phyloP scores from a whole-genome alignment of 139 green algal species.

The Chlorella vulgaris region DNA sequence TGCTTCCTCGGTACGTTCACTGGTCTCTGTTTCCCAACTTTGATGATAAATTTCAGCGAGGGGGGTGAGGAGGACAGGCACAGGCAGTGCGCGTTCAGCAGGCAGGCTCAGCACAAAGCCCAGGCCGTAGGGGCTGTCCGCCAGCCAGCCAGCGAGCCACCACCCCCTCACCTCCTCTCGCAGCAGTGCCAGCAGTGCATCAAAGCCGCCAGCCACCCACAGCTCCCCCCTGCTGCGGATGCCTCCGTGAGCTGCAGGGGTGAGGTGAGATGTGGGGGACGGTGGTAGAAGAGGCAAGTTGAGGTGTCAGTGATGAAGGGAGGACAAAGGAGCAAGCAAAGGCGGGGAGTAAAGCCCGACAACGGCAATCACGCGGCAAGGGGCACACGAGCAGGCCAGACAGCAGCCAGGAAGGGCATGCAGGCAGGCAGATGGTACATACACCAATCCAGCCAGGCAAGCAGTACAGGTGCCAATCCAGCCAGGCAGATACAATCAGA shows the following conservation, averaged over 20 bases:
- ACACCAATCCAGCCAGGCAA: too few relatives aligned
- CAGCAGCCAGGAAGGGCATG: not conserved
- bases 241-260: constrained; percentile 47
- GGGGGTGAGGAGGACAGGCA: too few relatives aligned
- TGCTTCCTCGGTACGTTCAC: not conserved
- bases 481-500: not conserved
- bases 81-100: too few relatives aligned
- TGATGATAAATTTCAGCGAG: too few relatives aligned
- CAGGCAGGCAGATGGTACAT: not conserved
- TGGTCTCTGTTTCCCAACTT: too few relatives aligned
- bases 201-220: constrained; percentile 64
- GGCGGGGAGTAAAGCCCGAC: not conserved
- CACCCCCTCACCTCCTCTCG: constrained; percentile 48
- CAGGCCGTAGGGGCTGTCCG: too few relatives aligned
- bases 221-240: constrained; percentile 60
- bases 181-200: constrained; percentile 76
- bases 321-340: not conserved
- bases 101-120: too few relatives aligned
- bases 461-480: too few relatives aligned
- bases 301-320: not conserved
- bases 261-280: not conserved
- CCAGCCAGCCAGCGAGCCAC: too few relatives aligned
- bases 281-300: not conserved
- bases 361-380: not conserved
- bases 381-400: not conserved